These are phyloP conservation scores for Cordyceps cicadae DNA, from an alignment of 2,329 filamentous ascomycete genomes.

Conservation along the genomic window DNA sequence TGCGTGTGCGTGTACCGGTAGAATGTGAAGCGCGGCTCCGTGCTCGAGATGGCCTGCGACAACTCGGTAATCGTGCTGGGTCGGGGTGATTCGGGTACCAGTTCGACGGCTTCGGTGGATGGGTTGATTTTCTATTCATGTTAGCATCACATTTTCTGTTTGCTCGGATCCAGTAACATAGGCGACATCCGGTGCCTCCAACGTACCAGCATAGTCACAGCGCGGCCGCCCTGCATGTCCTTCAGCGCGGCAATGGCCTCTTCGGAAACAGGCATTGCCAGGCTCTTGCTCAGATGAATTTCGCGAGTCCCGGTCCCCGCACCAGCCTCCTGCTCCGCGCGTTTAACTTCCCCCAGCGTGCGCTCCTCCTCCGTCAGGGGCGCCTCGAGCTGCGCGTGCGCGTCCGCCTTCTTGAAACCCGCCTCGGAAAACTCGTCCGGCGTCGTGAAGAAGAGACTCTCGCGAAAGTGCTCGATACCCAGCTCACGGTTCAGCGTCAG, in stretches of 20 bases:
- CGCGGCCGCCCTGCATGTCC: constrained; percentile 45
- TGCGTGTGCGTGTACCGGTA: constrained; percentile 58
- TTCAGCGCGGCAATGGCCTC: constrained; percentile 58
- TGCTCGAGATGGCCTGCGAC: constrained; percentile 49
- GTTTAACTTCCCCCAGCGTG: constrained; percentile 61
- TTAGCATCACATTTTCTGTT: background rate
- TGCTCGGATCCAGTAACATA: too few relatives aligned
- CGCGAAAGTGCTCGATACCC: constrained; percentile 68
- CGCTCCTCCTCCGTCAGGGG: constrained; percentile 74
- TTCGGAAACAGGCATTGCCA: constrained; percentile 51
- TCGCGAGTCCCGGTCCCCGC: constrained; percentile 54
- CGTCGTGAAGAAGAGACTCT: constrained; percentile 65
- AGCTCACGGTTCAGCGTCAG: constrained; percentile 69
- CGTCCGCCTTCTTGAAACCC: constrained; percentile 66
- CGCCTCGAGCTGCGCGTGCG: constrained; percentile 54
- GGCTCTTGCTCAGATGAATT: constrained; percentile 49
- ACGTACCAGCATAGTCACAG: constrained; percentile 59
- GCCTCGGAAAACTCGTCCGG: constrained; percentile 58
- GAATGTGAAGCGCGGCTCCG: constrained; percentile 70
- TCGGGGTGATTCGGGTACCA: constrained; percentile 46
- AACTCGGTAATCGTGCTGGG: constrained; percentile 52
- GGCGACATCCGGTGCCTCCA: background rate
- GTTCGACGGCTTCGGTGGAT: constrained; percentile 58
- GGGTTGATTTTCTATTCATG: constrained; percentile 59
- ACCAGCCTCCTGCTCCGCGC: constrained; percentile 67